Evolutionary conservation across 805 yeast genomes (phyloP).

Genomic region (Lipomyces orientalis): DNA sequence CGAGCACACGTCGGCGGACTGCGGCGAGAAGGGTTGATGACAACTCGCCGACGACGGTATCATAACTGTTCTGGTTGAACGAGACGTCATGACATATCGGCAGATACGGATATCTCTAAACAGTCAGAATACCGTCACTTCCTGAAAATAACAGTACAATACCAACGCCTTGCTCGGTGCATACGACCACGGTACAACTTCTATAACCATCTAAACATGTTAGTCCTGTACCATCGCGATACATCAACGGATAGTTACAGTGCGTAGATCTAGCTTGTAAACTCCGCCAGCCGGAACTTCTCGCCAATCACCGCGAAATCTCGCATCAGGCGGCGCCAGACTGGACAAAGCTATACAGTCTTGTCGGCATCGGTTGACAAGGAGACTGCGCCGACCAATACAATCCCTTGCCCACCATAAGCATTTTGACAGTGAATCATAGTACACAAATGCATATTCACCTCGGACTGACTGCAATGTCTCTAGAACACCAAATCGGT

Average conservation of each 20-base stretch:
- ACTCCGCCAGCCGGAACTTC: slow-evolving; percentile 65
- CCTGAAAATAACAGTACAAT: neutral
- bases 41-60: slow-evolving; percentile 32
- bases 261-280: slow-evolving; percentile 42
- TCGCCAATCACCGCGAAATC: slow-evolving; percentile 16
- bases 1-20: slow-evolving; percentile 23
- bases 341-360: slow-evolving; percentile 25
- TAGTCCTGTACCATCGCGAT: neutral
- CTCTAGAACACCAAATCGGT: slow-evolving; percentile 47
- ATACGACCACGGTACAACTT: slow-evolving; percentile 10
- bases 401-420: slow-evolving; percentile 84
- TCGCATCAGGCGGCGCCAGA: slow-evolving; percentile 36
- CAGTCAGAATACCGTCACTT: neutral
- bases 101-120: slow-evolving; percentile 15
- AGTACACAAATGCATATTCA: slow-evolving; percentile 74
- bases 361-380: slow-evolving; percentile 41
- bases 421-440: slow-evolving; percentile 45
- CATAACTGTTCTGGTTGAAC: neutral
- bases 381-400: slow-evolving; percentile 79
- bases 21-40: slow-evolving; percentile 21
- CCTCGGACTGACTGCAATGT: slow-evolving; percentile 64
- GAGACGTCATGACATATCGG: neutral
- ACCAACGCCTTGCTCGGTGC: neutral
- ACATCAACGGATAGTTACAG: neutral
- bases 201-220: neutral